phyloP scores from a whole-genome alignment of 768 basidiomycete genomes.

The Suillus discolor region DNA sequence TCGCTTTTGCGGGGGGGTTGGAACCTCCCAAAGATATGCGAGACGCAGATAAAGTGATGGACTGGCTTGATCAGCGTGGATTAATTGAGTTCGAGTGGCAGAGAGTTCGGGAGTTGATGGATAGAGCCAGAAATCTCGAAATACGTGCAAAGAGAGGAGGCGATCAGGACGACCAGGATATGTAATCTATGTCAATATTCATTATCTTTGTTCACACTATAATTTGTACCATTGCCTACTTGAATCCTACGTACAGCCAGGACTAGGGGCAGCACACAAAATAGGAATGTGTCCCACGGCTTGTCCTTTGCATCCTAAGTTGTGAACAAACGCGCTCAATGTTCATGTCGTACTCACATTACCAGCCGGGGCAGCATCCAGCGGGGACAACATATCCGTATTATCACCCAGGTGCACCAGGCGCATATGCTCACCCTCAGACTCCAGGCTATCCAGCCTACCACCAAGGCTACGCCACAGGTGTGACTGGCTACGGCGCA shows the following conservation, averaged over 20 bases:
- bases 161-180: conserved; percentile 31
- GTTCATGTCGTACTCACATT: conserved; percentile 38
- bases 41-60: conserved; percentile 79
- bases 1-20: conserved; percentile 55
- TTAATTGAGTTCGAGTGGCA: conserved; percentile 73
- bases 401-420: conserved; percentile 53
- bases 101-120: conserved; percentile 73
- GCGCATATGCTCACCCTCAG: conserved; percentile 40
- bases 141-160: conserved; percentile 48
- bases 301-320: background rate
- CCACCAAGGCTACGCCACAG: conserved; percentile 54
- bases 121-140: conserved; percentile 68
- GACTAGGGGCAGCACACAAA: conserved; percentile 4
- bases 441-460: conserved; percentile 53
- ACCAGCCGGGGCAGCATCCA: conserved; percentile 33
- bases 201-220: background rate
- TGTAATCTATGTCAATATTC: background rate
- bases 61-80: conserved; percentile 75
- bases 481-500: conserved; percentile 65
- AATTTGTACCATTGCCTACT: background rate
- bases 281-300: conserved; percentile 4
- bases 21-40: conserved; percentile 66
- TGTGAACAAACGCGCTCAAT: conserved; percentile 4
- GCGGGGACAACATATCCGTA: conserved; percentile 62
- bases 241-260: background rate